phyloP scores from a whole-genome alignment of 139 green algal species.

The Volvox reticuliferus region DNA sequence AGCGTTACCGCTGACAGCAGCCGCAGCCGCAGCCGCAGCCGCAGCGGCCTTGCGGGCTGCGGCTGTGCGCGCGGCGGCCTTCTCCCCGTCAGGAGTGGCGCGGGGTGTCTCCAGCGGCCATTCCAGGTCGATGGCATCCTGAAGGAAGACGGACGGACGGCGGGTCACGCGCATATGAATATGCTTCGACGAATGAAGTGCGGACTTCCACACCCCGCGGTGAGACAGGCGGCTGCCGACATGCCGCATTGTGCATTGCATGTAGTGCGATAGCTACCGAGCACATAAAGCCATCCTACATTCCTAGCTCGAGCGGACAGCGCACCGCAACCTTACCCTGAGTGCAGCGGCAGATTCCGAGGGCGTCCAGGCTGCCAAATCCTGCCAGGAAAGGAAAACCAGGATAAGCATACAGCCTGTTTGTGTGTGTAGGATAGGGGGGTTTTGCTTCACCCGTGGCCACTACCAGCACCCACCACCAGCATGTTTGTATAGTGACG shows the following conservation, averaged over 20 bases:
- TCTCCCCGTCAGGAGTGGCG: conserved; percentile 24
- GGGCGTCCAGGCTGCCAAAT: conserved; percentile 40
- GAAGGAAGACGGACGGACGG: neutral
- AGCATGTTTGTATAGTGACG: too few species aligned
- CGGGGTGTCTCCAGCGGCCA: conserved; percentile 34
- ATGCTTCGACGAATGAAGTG: too few species aligned
- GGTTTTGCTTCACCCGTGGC: too few species aligned
- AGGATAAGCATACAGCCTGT: neutral
- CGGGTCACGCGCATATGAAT: too few species aligned
- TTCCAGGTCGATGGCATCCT: conserved; percentile 37
- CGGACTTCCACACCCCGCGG: too few species aligned
- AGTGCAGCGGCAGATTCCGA: neutral
- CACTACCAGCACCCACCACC: too few species aligned
- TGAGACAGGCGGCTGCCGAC: too few species aligned
- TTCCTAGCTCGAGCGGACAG: too few species aligned
- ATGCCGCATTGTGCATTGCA: too few species aligned
- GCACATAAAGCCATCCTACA: too few species aligned
- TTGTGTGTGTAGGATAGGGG: too few species aligned
- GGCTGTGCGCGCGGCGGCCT: neutral
- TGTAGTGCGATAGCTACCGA: too few species aligned
- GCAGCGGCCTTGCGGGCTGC: neutral
- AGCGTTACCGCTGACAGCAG: neutral
- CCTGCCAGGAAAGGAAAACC: neutral
- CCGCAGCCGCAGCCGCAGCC: neutral
- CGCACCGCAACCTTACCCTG: neutral